Conservation (phyloP, 192 early-diverging fungal genomes). For the Coemansia sp. region DNA sequence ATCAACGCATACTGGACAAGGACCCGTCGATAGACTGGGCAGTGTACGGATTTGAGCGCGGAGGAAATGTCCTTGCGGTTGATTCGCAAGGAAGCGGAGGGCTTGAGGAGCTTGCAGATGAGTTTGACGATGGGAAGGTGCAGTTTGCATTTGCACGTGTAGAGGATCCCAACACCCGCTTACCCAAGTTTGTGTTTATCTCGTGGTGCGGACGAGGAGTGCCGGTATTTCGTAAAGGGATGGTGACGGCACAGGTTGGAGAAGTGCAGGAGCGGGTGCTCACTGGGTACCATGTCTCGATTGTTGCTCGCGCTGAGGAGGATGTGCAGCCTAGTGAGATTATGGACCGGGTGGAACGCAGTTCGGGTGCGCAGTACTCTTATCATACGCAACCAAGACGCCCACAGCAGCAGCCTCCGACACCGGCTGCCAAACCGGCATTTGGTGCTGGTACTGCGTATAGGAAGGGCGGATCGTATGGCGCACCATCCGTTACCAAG, state of each 20-base stretch:
- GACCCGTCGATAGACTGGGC: slow-evolving; percentile 68
- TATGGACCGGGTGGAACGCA: slow-evolving; percentile 80
- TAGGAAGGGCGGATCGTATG: slow-evolving; percentile 39
- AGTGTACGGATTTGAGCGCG: slow-evolving; percentile 74
- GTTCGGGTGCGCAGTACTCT: slow-evolving; percentile 90
- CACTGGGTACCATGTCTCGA: slow-evolving; percentile 79
- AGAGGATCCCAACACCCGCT: slow-evolving; percentile 80
- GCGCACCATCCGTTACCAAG: slow-evolving; percentile 37
- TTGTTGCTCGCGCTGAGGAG: slow-evolving; percentile 78
- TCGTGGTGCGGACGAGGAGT: slow-evolving; percentile 96
- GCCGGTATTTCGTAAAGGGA: slow-evolving; percentile 84
- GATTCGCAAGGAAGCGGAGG: slow-evolving; percentile 68
- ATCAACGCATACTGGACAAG: slow-evolving; percentile 63
- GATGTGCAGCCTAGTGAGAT: slow-evolving; percentile 84
- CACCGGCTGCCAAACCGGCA: slow-evolving; percentile 34
- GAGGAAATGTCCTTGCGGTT: slow-evolving; percentile 53
- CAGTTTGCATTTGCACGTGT: slow-evolving; percentile 86
- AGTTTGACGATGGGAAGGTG: slow-evolving; percentile 87
- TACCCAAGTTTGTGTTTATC: slow-evolving; percentile 90
- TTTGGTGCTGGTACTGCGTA: slow-evolving; percentile 27
- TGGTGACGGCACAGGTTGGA: slow-evolving; percentile 79
- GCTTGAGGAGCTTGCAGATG: slow-evolving; percentile 86
- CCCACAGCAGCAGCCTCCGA: slow-evolving; percentile 19
- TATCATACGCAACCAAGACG: slow-evolving; percentile 42
- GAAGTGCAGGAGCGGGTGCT: slow-evolving; percentile 65